Evolutionary conservation across 1,139 yeast species (phyloP).

Genomic region (Chernovozyma aurita): DNA sequence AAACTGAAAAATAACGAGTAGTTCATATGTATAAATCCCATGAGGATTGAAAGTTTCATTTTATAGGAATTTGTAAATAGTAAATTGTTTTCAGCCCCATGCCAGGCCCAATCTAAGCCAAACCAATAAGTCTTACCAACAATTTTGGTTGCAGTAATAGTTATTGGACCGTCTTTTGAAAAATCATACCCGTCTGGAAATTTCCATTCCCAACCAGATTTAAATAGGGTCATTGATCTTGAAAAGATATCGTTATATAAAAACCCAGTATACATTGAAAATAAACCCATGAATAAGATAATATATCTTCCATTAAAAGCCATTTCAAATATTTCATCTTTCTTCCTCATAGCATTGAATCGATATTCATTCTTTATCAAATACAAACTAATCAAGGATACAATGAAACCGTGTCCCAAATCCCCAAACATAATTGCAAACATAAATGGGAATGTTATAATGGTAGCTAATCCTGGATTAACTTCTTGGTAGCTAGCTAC

Average conservation of each 20-base stretch:
- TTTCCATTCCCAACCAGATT: constrained; percentile 85
- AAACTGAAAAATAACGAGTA: constrained; percentile 83
- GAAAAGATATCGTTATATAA: constrained; percentile 92
- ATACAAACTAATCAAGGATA: constrained; percentile 65
- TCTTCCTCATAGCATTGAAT: constrained; percentile 59
- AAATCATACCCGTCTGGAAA: constrained; percentile 60
- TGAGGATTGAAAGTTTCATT: constrained; percentile 90
- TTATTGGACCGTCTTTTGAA: constrained; percentile 44
- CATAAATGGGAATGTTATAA: constrained; percentile 96
- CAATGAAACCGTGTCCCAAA: constrained; percentile 87
- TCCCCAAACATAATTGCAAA: constrained; percentile 99
- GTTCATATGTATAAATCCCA: constrained; percentile 95
- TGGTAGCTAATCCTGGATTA: constrained; percentile 92
- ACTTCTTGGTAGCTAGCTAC: constrained; percentile 92
- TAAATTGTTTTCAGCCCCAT: constrained; percentile 88
- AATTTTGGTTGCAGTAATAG: constrained; percentile 55
- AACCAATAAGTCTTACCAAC: constrained; percentile 63
- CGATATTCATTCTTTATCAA: constrained; percentile 66
- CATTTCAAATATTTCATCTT: constrained; percentile 96
- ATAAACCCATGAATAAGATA: constrained; percentile 81
- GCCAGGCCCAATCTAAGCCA: constrained; percentile 96
- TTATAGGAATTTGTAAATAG: constrained; percentile 91
- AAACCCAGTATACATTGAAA: constrained; percentile 91
- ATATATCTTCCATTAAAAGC: constrained; percentile 91
- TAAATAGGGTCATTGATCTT: constrained; percentile 78